A percentile compares a stretch with the other conserved stretches of the same genome.
phyloP scores from a whole-genome alignment of 352 stramenopile genomes.

The Phytopythium sindhum region DNA sequence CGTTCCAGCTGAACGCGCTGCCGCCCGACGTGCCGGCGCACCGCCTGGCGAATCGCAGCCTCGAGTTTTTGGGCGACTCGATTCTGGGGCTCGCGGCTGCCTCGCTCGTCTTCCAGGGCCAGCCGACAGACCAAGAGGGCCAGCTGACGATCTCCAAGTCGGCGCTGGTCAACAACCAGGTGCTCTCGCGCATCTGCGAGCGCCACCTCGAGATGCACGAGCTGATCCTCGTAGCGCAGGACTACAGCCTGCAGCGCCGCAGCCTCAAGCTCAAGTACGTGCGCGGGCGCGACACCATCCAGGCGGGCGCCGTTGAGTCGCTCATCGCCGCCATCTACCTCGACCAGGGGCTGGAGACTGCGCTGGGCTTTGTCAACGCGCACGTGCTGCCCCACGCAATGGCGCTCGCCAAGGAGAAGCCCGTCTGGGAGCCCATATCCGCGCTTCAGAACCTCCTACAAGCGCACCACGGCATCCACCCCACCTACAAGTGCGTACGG shows the following conservation, averaged over 20 bases:
- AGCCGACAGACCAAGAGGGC: slow-evolving; percentile 66
- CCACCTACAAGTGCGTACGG: slow-evolving; percentile 56
- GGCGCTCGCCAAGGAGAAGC: slow-evolving; percentile 46
- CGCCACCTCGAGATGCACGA: slow-evolving; percentile 53
- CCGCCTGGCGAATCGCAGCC: slow-evolving; percentile 73
- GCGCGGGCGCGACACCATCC: slow-evolving; percentile 69
- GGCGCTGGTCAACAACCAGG: slow-evolving; percentile 75
- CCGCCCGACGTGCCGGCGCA: slow-evolving; percentile 37
- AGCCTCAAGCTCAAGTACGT: slow-evolving; percentile 24
- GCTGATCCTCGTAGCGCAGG: slow-evolving; percentile 55
- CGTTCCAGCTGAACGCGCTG: slow-evolving; percentile 40
- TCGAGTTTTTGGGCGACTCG: slow-evolving; percentile 83
- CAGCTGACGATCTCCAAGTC: slow-evolving; percentile 70
- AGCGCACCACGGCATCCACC: slow-evolving; percentile 55
- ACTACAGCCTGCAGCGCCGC: slow-evolving; percentile 29
- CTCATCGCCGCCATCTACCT: slow-evolving; percentile 77
- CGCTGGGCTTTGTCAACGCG: slow-evolving; percentile 61
- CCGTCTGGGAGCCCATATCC: slow-evolving; percentile 52
- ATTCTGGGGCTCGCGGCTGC: slow-evolving; percentile 60
- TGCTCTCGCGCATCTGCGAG: slow-evolving; percentile 58
- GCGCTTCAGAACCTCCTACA: slow-evolving; percentile 73
- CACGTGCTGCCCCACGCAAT: slow-evolving; percentile 57
- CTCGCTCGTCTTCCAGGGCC: slow-evolving; percentile 69
- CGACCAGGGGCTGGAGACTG: slow-evolving; percentile 66
- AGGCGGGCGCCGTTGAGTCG: slow-evolving; percentile 70